Evolutionary conservation across 2,329 filamentous ascomycete genomes (phyloP).

Genomic region (Salinomyces thailandicus): DNA sequence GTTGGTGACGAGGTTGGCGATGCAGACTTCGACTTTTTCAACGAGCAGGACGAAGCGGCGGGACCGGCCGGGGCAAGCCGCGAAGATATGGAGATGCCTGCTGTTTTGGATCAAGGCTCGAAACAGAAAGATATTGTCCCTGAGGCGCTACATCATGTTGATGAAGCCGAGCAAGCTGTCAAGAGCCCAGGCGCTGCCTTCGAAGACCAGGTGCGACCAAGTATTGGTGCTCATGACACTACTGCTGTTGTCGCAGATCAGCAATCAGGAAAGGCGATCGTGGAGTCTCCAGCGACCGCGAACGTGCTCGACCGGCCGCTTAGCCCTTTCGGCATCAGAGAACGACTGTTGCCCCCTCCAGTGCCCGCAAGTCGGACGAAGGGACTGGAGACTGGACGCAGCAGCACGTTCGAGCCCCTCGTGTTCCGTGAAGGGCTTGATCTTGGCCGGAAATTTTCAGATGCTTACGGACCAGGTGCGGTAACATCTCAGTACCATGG

Average conservation of each 20-base stretch:
- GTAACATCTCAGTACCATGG: neutral
- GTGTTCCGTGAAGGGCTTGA: constrained; percentile 40
- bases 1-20: constrained; percentile 68
- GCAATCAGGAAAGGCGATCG: neutral
- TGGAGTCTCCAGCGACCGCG: neutral
- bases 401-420: constrained; percentile 43
- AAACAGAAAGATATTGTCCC: neutral
- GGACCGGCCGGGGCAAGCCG: too few species aligned
- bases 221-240: neutral
- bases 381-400: constrained; percentile 11
- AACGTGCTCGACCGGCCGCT: constrained; percentile 15
- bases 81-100: neutral
- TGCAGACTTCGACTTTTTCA: constrained; percentile 75
- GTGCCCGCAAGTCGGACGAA: constrained; percentile 18
- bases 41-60: constrained; percentile 29
- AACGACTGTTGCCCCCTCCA: constrained; percentile 38
- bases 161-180: neutral
- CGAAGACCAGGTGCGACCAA: neutral
- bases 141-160: neutral
- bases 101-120: neutral
- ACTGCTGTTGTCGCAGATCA: too few species aligned
- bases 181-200: neutral
- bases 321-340: constrained; percentile 33
- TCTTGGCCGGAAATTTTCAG: constrained; percentile 42
- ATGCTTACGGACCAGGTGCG: neutral